A percentile compares a stretch with the other conserved stretches of the same genome.
Conservation (phyloP, 805 yeast species). For the Myxozyma sirexii region DNA sequence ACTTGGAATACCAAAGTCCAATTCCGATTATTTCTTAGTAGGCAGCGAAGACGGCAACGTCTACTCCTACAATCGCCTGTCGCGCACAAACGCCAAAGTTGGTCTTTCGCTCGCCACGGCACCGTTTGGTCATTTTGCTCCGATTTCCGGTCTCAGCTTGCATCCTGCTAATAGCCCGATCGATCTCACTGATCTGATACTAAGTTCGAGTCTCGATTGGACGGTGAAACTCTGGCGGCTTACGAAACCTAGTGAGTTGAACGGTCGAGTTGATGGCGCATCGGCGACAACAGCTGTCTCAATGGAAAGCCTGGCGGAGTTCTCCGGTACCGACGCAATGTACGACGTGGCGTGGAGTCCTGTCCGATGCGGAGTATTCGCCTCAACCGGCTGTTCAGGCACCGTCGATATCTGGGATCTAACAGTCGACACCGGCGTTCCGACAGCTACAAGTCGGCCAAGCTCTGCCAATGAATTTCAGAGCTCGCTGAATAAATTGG, state of each 20-base stretch:
- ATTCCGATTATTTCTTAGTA: slow-evolving; percentile 41
- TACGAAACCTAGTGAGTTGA: slow-evolving; percentile 4
- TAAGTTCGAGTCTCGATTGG: slow-evolving; percentile 46
- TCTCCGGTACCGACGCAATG: slow-evolving; percentile 40
- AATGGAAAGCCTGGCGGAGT: slow-evolving; percentile 35
- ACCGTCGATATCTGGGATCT: slow-evolving; percentile 47
- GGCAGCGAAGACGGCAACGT: slow-evolving; percentile 47
- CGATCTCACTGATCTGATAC: slow-evolving; percentile 38
- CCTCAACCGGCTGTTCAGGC: slow-evolving; percentile 43
- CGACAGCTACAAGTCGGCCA: slow-evolving; percentile 33
- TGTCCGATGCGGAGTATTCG: slow-evolving; percentile 42
- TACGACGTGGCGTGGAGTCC: slow-evolving; percentile 48
- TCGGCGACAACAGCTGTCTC: background rate
- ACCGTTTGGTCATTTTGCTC: slow-evolving; percentile 43
- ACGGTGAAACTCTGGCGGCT: slow-evolving; percentile 43
- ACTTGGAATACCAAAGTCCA: slow-evolving; percentile 38
- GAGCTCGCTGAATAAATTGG: slow-evolving; percentile 38
- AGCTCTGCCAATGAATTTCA: slow-evolving; percentile 16
- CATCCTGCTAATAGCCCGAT: slow-evolving; percentile 38
- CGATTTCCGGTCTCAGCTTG: slow-evolving; percentile 41
- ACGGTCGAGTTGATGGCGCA: background rate
- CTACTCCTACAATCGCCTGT: slow-evolving; percentile 42
- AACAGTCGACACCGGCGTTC: slow-evolving; percentile 38
- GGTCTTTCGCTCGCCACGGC: slow-evolving; percentile 39
- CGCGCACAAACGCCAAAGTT: slow-evolving; percentile 39